phyloP scores from a whole-genome alignment of 75 land plant species.

The Adiantum capillusveneris region DNA sequence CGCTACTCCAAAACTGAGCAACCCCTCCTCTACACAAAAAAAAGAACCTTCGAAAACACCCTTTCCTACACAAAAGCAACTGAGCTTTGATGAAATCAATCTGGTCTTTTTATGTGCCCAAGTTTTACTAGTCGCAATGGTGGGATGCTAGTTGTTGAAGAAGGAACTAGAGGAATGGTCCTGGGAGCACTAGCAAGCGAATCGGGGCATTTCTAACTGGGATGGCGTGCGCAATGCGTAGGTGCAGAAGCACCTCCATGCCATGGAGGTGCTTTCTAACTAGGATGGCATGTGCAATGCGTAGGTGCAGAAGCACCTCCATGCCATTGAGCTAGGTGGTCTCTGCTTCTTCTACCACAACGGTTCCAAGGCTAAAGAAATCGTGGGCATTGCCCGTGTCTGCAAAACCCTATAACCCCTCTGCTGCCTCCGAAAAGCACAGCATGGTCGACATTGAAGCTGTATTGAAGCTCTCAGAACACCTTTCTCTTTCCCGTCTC shows the following conservation, averaged over 20 bases:
- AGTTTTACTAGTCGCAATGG: too few relatives aligned
- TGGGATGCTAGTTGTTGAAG: constrained; percentile 65
- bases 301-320: constrained; percentile 65
- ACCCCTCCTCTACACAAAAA: too few relatives aligned
- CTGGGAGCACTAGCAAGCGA: constrained; percentile 66
- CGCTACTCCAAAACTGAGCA: too few relatives aligned
- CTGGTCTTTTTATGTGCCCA: too few relatives aligned
- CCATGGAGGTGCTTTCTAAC: constrained; percentile 46
- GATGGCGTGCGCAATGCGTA: constrained; percentile 89
- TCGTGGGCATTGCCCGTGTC: constrained; percentile 66
- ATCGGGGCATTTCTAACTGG: constrained; percentile 56
- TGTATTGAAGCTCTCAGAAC: constrained; percentile 44
- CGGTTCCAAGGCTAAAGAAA: constrained; percentile 39
- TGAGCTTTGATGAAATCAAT: too few relatives aligned
- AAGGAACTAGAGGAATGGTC: constrained; percentile 88
- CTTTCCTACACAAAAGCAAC: too few relatives aligned
- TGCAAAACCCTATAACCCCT: constrained; percentile 47
- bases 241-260: constrained; percentile 58
- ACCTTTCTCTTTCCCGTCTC: constrained; percentile 54
- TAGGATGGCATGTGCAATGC: constrained; percentile 94
- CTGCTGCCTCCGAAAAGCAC: constrained; percentile 22
- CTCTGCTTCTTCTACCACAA: constrained; percentile 94
- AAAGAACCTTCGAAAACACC: too few relatives aligned
- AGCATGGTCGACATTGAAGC: constrained; percentile 73
- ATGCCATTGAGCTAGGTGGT: constrained; percentile 57